Conservation (phyloP, 352 stramenopile species). For the Phytophthora crassamura region DNA sequence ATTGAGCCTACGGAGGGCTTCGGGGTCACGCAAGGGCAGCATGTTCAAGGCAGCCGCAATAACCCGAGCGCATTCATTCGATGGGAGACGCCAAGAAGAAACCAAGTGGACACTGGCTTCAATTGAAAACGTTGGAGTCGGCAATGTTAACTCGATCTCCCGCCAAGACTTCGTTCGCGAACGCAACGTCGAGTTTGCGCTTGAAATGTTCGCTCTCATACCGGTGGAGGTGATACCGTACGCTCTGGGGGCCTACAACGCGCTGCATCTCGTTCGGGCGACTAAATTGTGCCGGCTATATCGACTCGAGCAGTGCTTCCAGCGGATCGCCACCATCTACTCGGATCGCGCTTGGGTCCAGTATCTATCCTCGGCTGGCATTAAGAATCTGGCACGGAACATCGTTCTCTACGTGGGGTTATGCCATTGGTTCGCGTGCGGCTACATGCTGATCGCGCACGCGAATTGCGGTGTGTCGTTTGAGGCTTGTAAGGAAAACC, state of each 20-base stretch:
- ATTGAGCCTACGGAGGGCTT: slow-evolving; percentile 13
- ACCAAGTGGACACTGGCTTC: slow-evolving; percentile 59
- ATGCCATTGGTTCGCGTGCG: slow-evolving; percentile 68
- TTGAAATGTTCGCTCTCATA: slow-evolving; percentile 59
- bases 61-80: slow-evolving; percentile 1
- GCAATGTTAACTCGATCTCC: background rate
- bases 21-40: slow-evolving; percentile 1
- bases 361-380: slow-evolving; percentile 60
- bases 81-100: slow-evolving; percentile 7
- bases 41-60: background rate
- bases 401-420: slow-evolving; percentile 43
- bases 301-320: slow-evolving; percentile 44
- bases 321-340: slow-evolving; percentile 56
- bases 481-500: slow-evolving; percentile 41
- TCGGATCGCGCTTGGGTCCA: slow-evolving; percentile 46
- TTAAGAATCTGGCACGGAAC: slow-evolving; percentile 51
- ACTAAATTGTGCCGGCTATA: slow-evolving; percentile 68
- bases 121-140: slow-evolving; percentile 19
- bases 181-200: slow-evolving; percentile 30
- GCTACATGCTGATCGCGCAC: slow-evolving; percentile 75
- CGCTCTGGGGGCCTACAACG: slow-evolving; percentile 43
- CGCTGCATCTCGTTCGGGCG: slow-evolving; percentile 61
- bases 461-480: slow-evolving; percentile 54
- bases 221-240: slow-evolving; percentile 59
- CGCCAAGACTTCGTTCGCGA: slow-evolving; percentile 29